Evolutionary conservation across 148 eudicot genomes (phyloP).

Genomic region (Pouteria glomerata): DNA sequence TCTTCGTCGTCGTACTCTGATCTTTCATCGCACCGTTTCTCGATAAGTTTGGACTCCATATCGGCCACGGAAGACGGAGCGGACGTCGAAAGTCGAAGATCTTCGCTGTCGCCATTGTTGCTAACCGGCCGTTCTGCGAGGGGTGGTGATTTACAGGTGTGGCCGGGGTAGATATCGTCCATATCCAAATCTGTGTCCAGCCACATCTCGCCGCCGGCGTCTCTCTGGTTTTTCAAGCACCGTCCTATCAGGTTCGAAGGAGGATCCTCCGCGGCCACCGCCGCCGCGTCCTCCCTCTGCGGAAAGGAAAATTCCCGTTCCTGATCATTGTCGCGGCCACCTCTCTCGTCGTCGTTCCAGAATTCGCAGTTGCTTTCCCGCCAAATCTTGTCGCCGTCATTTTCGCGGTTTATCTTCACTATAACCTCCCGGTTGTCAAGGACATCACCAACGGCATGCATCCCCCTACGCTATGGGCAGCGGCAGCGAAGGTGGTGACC

Average conservation of each 20-base stretch:
- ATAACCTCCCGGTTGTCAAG: slow-evolving; percentile 11
- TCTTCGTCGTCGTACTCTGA: background rate
- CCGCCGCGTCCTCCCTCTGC: slow-evolving; percentile 13
- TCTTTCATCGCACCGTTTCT: no score
- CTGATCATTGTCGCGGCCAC: background rate
- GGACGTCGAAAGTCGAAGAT: no score
- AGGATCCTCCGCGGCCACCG: slow-evolving; percentile 4
- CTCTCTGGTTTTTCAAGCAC: slow-evolving; percentile 6
- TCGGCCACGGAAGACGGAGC: no score
- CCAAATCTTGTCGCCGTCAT: background rate
- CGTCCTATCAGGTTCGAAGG: slow-evolving; percentile 7
- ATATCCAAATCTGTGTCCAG: slow-evolving; percentile 3
- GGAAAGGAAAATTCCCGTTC: background rate
- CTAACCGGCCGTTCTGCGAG: background rate
- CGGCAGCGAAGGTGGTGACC: background rate
- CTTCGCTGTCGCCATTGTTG: background rate
- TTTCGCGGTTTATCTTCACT: slow-evolving; percentile 16
- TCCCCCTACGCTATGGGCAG: background rate
- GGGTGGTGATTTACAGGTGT: slow-evolving; percentile 2
- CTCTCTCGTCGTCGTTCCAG: background rate
- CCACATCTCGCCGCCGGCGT: slow-evolving; percentile 6
- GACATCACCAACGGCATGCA: background rate
- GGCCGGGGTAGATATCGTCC: slow-evolving; percentile 5
- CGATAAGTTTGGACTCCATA: no score
- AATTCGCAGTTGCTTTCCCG: slow-evolving; percentile 5